Conservation (phyloP, 2,329 filamentous ascomycete genomes). For the Shiraia sp. region DNA sequence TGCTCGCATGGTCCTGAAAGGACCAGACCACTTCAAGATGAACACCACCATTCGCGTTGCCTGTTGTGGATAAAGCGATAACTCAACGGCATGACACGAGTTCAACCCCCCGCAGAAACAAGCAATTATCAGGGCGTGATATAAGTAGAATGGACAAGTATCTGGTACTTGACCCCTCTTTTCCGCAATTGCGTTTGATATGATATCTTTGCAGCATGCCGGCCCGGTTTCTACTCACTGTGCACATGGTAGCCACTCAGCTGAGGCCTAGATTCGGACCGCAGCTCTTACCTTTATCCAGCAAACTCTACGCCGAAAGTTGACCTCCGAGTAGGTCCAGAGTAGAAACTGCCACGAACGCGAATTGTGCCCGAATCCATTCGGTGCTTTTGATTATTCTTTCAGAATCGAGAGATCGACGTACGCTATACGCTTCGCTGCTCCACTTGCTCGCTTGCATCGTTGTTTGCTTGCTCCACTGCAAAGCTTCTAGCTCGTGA, state of each 20-base stretch:
- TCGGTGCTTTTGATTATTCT: no score
- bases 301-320: no score
- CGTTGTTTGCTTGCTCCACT: no score
- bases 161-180: constrained; percentile 15
- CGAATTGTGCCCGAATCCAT: no score
- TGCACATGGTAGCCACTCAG: constrained; percentile 10
- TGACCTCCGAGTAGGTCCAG: no score
- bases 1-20: constrained; percentile 4
- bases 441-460: no score
- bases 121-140: constrained; percentile 12
- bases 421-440: no score
- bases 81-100: constrained; percentile 23
- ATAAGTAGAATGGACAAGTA: constrained; percentile 16
- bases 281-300: constrained; percentile 21
- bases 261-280: constrained; percentile 6
- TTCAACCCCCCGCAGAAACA: constrained; percentile 18
- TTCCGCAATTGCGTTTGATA: constrained; percentile 11
- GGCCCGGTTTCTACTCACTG: constrained; percentile 13
- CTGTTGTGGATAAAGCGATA: constrained; percentile 7
- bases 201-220: constrained; percentile 10
- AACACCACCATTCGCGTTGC: constrained; percentile 5
- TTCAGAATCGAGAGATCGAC: no score
- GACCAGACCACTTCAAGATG: constrained; percentile 10
- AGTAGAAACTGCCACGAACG: no score
- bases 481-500: no score